Percentiles rank a stretch among this genome's conserved stretches.
Conservation (phyloP, 768 basidiomycete genomes). For the Exidia glandulosa region DNA sequence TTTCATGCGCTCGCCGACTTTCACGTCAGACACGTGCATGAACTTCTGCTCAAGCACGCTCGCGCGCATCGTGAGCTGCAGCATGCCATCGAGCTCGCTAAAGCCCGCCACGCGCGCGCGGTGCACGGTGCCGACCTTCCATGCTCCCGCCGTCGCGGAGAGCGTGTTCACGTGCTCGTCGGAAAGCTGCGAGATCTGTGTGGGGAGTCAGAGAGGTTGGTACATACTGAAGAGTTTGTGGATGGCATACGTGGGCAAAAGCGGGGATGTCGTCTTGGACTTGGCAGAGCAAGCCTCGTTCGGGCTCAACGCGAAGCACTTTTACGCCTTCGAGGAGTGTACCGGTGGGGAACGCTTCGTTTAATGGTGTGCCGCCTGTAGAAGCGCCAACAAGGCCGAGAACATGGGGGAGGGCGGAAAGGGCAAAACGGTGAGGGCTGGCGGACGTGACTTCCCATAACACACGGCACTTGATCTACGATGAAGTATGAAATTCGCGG, state of each 20-base stretch:
- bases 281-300: conserved; percentile 70
- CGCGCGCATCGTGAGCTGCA: conserved; percentile 78
- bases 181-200: conserved; percentile 84
- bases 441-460: conserved; percentile 63
- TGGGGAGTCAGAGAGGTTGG: neutral
- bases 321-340: conserved; percentile 59
- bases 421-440: conserved; percentile 73
- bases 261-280: conserved; percentile 56
- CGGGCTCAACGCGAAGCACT: conserved; percentile 62
- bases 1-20: conserved; percentile 78
- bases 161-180: conserved; percentile 85
- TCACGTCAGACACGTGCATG: conserved; percentile 68
- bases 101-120: conserved; percentile 80
- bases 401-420: conserved; percentile 66
- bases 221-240: neutral
- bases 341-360: conserved; percentile 63
- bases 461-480: conserved; percentile 72
- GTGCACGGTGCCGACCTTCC: conserved; percentile 71
- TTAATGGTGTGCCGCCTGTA: conserved; percentile 25
- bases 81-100: conserved; percentile 73
- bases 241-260: conserved; percentile 72
- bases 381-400: conserved; percentile 38
- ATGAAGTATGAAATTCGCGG: conserved; percentile 38
- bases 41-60: conserved; percentile 80
- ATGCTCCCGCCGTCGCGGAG: conserved; percentile 57